Evolutionary conservation across 305 asterid genomes (phyloP), one percentile per base, ranked within the genome.

Genomic region (Solanum hybrid): DNA sequence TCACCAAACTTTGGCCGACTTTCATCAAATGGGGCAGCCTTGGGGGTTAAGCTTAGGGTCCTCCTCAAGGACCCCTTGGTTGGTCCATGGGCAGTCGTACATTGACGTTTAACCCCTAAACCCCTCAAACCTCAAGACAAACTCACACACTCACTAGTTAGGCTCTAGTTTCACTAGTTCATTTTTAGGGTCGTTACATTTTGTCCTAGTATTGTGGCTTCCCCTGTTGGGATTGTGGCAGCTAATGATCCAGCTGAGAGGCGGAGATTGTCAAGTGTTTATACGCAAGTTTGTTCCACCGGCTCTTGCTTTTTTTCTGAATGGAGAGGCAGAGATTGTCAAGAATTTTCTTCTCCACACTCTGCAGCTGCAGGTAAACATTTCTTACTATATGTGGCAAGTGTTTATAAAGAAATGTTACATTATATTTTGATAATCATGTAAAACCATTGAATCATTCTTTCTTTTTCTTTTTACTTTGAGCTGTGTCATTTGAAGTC

Each of bases 261-360:
- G 93, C 95, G 80, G 89, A 93, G 93, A 1, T 89, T 96, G 94
- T 86, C 97, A 96, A 91, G 97, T 96, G 86, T 96, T 95, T 91
- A 92, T 96, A 89, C 96, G 97, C 9, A 96, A 95, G 93, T 96
- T 96, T 90, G 95, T 96, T 76, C 97, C 98, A 13, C 93, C 98
- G 5, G 96, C 96, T 91, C 95, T 95, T 91, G 95, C 98, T 1
- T 95, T 95, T 92, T 91, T 94, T 92, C 95, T 96, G 75, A 96
- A 95, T 90, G 96, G 98, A 87, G 97, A 96, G 92, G 95, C 91
- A 7, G 97, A 95, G 46, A 95, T 95, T 24, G 98, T 96, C 29
- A 94, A 93, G 94, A 96, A 96, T 87, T 96, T 96, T 90, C 92
- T 95, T 92, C 94, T 96, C 90, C 98, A 94, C 86, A 96, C 96